Evolutionary conservation across 2,329 filamentous ascomycete genomes (phyloP).

Genomic region (Gyromitra esculenta): DNA sequence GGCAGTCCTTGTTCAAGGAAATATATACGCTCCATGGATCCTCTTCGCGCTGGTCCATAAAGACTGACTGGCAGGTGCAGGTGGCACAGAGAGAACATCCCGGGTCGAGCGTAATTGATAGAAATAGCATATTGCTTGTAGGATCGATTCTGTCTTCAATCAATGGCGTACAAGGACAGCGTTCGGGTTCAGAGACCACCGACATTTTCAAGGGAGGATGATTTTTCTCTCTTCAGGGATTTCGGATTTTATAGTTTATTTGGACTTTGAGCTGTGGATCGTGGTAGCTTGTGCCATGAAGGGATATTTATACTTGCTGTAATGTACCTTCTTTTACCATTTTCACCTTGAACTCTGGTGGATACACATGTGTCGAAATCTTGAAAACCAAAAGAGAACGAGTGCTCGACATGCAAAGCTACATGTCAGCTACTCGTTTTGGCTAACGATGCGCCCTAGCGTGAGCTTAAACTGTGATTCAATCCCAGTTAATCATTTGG

Average conservation of each 20-base stretch:
- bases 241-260: neutral
- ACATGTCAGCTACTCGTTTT: neutral
- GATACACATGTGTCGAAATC: neutral
- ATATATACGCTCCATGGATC: neutral
- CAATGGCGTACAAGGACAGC: neutral
- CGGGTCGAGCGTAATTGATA: neutral
- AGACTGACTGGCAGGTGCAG: slow-evolving; percentile 1
- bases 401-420: neutral
- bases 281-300: neutral
- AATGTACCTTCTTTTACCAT: neutral
- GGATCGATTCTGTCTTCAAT: neutral
- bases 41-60: neutral
- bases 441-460: neutral
- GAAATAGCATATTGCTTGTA: neutral
- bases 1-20: neutral
- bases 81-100: neutral
- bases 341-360: neutral
- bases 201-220: neutral
- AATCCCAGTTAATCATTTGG: neutral
- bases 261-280: neutral
- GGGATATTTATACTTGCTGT: neutral
- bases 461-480: neutral
- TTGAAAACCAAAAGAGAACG: neutral
- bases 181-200: neutral
- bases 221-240: neutral